Evolutionary conservation across 257 asterid species (phyloP).

Genomic region (Przewalskia tangutica): DNA sequence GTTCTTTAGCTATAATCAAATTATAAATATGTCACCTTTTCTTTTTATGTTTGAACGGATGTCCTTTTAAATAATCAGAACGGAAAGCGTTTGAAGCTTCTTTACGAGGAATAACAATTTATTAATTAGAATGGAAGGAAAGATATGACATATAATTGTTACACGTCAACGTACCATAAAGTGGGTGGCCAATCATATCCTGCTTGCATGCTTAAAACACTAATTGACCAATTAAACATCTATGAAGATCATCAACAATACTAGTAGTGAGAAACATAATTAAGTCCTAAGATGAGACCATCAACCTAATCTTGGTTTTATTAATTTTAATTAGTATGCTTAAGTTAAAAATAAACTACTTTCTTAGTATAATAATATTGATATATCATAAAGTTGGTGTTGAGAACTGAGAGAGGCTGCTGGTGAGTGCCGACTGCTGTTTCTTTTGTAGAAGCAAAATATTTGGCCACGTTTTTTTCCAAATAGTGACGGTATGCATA

Average conservation of each 20-base stretch:
- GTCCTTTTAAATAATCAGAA: not conserved
- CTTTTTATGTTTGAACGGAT: not conserved
- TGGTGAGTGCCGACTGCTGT: slow-evolving; percentile 13
- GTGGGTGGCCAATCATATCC: slow-evolving; percentile 29
- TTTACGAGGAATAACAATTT: not conserved
- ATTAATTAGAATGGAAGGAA: not conserved
- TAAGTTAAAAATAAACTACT: not conserved
- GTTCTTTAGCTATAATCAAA: not conserved
- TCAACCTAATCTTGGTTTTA: not conserved
- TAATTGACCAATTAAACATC: not conserved
- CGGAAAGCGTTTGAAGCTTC: not conserved
- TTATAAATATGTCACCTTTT: not conserved
- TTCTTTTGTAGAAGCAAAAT: slow-evolving; percentile 9
- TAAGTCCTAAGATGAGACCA: not conserved
- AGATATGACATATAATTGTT: not conserved
- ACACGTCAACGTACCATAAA: not conserved
- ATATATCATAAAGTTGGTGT: not conserved
- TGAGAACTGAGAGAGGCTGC: not conserved
- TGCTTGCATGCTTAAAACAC: not conserved
- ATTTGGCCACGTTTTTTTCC: slow-evolving; percentile 27
- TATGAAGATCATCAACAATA: not conserved
- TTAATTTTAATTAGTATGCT: not conserved
- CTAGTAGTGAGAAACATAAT: not conserved
- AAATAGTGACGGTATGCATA: not conserved
- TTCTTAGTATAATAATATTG: not conserved